Evolutionary conservation across 2,329 filamentous ascomycete genomes (phyloP).

Genomic region (Penicillium sp.): DNA sequence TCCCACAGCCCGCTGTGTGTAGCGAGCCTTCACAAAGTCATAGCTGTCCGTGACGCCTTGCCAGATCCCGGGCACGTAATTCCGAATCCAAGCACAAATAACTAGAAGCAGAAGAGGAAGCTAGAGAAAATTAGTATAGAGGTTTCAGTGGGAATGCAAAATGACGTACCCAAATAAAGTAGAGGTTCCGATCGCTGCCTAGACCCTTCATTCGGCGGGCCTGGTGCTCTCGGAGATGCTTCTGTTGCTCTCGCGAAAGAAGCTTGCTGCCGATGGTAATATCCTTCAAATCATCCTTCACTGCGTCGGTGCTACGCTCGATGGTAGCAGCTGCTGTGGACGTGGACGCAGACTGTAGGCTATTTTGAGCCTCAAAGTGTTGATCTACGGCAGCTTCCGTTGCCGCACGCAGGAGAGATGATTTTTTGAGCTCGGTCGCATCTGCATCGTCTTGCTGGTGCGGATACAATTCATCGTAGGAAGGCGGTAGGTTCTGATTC

Average conservation of each 20-base stretch:
- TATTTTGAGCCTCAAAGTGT: slow-evolving; percentile 47
- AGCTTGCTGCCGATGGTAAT: slow-evolving; percentile 49
- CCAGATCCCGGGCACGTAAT: slow-evolving; percentile 48
- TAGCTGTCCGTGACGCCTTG: slow-evolving; percentile 43
- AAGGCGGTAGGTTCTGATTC: slow-evolving; percentile 64
- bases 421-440: slow-evolving; percentile 47
- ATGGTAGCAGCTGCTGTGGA: slow-evolving; percentile 18
- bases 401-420: slow-evolving; percentile 47
- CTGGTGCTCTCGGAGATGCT: slow-evolving; percentile 52
- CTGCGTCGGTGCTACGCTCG: slow-evolving; percentile 24
- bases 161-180: slow-evolving; percentile 57
- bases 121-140: slow-evolving; percentile 33
- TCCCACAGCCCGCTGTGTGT: slow-evolving; percentile 40
- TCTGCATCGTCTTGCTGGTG: slow-evolving; percentile 42
- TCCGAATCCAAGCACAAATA: slow-evolving; percentile 51
- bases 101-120: slow-evolving; percentile 54
- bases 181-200: slow-evolving; percentile 56
- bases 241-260: slow-evolving; percentile 51
- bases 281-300: slow-evolving; percentile 44
- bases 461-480: slow-evolving; percentile 80
- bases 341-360: slow-evolving; percentile 25
- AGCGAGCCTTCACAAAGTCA: slow-evolving; percentile 44
- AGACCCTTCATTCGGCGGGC: slow-evolving; percentile 54
- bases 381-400: slow-evolving; percentile 50
- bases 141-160: not conserved